Base-by-base conservation (phyloP, 345 rosid species). In the Erodium maritimum region DNA sequence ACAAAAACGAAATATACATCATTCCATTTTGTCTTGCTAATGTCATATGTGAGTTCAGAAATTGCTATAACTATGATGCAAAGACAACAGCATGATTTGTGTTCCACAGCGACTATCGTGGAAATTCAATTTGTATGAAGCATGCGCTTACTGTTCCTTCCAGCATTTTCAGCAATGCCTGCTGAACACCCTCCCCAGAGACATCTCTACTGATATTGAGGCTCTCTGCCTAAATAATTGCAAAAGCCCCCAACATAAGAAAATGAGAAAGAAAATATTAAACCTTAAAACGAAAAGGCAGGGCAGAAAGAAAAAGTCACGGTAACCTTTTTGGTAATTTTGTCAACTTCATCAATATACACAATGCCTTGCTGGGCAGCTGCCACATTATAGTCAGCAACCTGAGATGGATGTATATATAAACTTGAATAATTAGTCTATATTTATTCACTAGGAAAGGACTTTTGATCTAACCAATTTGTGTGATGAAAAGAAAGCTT, bases 321-420 rank as follows among this genome's bases (percentile, higher is more conserved):
- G 42, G 34, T 17, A 62, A 90, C 97, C 93, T 94, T 94, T 79
- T 87, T 94, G 56, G 99, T 90, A 61, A 94, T 94, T 78, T 94
- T 94, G 78, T 94, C 99, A 16, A 90, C 95, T 86, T 94, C 97
- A 70, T 94, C 99, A 53, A 94, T 85, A 74, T 94, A 94, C 57
- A 94, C 85, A 68, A 94, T 94, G 69, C 99, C 99, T 74, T 94
- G 99, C 71, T 94, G 99, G 52, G 99, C 97, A 71, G 99, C 97
- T 69, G 91, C 82, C 65, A 94, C 96, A 68, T 94, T 94, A 71
- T 94, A 87, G 69, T 94, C 97, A 65, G 96, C 88, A 67, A 75
- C 95, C 99, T 94, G 75, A 61, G 34, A 73, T 34, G 19, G 33
- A 73, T 34, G 20, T 25, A 50, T 29, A n/a, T 67, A 19, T 42